Evolutionary conservation across 176 grass and related monocot species (phyloP).

Genomic region (Carex pumila): DNA sequence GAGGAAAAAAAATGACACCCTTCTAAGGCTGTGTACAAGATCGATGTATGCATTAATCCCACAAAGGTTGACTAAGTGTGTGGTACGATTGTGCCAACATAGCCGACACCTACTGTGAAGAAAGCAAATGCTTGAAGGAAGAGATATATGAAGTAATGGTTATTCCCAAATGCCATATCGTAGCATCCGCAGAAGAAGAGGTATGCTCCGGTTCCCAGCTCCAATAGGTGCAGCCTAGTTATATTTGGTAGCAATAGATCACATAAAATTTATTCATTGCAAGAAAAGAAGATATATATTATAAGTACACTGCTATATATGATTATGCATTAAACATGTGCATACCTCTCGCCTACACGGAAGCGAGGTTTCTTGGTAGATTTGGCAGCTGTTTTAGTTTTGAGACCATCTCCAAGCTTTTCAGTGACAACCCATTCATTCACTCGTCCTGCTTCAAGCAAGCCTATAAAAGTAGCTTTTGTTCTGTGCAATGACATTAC

Average conservation of each 20-base stretch:
- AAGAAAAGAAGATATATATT: background rate
- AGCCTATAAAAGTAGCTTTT: conserved; percentile 60
- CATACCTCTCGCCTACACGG: conserved; percentile 21
- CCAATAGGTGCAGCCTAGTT: conserved; percentile 56
- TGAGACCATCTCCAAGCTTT: conserved; percentile 60
- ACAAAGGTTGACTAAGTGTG: conserved; percentile 17
- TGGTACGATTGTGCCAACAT: conserved; percentile 48
- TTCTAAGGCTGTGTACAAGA: conserved; percentile 24
- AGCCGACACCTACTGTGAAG: conserved; percentile 53
- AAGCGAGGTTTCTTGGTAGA: conserved; percentile 32
- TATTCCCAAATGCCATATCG: conserved; percentile 40
- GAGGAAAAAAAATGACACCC: conserved; percentile 26
- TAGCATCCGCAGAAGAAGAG: conserved; percentile 74
- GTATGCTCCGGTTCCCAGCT: conserved; percentile 50
- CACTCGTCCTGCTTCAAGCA: conserved; percentile 64
- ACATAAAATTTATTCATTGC: background rate
- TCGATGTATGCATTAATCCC: background rate
- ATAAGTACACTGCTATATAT: background rate
- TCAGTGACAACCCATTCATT: conserved; percentile 87
- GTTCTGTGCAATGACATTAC: conserved; percentile 87
- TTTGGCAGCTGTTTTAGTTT: conserved; percentile 37
- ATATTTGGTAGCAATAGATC: conserved; percentile 8
- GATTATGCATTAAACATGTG: background rate
- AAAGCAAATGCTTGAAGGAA: conserved; percentile 69
- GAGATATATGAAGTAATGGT: conserved; percentile 53